phyloP scores from a whole-genome alignment of 2,329 filamentous ascomycete species.

The Colletotrichum cuscutae region DNA sequence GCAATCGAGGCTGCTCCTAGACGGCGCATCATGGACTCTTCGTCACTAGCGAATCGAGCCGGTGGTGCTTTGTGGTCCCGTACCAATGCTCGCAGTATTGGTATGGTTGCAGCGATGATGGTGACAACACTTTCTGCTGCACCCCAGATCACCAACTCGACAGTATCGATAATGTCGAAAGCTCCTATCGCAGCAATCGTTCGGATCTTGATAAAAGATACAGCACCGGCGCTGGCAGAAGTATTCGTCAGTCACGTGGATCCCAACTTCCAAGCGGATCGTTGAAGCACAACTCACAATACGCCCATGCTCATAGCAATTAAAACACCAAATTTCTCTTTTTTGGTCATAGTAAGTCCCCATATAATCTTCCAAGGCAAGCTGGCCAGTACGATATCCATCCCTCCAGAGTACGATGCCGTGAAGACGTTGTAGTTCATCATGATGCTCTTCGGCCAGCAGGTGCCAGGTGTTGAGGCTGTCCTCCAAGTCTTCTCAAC shows the following conservation, averaged over 20 bases:
- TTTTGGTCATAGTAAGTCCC: conserved; percentile 49
- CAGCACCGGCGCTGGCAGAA: conserved; percentile 42
- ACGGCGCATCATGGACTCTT: conserved; percentile 21
- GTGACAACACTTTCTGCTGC: conserved; percentile 42
- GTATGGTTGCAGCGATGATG: conserved; percentile 47
- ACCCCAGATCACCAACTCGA: conserved; percentile 42
- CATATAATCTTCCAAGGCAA: conserved; percentile 54
- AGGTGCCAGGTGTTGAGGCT: conserved; percentile 36
- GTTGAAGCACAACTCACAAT: conserved; percentile 43
- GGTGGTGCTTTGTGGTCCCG: conserved; percentile 10
- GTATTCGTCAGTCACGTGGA: not conserved
- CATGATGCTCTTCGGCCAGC: conserved; percentile 41
- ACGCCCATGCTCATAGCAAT: conserved; percentile 55
- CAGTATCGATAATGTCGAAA: conserved; percentile 37
- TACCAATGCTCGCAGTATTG: conserved; percentile 44
- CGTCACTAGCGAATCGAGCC: conserved; percentile 18
- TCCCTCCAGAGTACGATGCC: conserved; percentile 45
- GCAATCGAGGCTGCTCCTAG: not conserved
- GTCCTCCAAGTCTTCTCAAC: conserved; percentile 40
- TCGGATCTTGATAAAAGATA: conserved; percentile 45
- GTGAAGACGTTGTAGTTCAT: conserved; percentile 44
- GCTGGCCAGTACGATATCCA: conserved; percentile 52
- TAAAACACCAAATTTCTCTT: conserved; percentile 52
- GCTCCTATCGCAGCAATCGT: conserved; percentile 38
- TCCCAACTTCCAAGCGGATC: no score